Percentiles rank a stretch among this genome's conserved stretches.
Evolutionary conservation across 106 monocot species (phyloP).

Genomic region (Triglochin maritima): DNA sequence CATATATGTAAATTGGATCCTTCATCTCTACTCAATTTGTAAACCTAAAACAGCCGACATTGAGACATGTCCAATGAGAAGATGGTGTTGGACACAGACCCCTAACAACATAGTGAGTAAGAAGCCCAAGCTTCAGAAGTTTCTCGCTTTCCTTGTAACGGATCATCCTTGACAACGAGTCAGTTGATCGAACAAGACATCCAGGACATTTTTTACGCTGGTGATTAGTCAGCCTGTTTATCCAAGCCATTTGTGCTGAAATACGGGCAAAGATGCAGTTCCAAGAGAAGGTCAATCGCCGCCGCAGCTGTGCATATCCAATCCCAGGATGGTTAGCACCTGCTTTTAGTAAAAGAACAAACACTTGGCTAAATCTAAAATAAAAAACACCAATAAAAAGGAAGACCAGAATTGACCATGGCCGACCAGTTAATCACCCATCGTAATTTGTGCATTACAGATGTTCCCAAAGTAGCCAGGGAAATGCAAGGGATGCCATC

Average conservation of each 20-base stretch:
- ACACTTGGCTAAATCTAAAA: neutral
- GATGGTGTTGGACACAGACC: no score
- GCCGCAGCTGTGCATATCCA: conserved; percentile 92
- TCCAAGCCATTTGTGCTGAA: conserved; percentile 22
- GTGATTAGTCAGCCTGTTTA: no score
- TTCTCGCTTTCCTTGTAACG: conserved; percentile 41
- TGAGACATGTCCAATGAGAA: no score
- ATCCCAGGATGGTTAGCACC: conserved; percentile 96
- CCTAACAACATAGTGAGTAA: no score
- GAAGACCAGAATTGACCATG: no score
- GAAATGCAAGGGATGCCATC: conserved; percentile 75
- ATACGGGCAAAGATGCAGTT: conserved; percentile 35
- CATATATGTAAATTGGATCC: no score
- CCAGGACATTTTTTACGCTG: conserved; percentile 55
- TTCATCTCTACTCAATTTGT: no score
- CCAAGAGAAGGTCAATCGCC: conserved; percentile 75
- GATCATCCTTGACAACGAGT: conserved; percentile 58
- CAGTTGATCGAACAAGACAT: conserved; percentile 57
- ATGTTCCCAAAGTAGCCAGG: conserved; percentile 44
- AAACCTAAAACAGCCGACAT: no score
- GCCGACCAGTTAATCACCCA: conserved; percentile 10
- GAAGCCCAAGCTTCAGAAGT: neutral
- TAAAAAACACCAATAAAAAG: neutral
- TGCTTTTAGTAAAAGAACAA: conserved; percentile 4
- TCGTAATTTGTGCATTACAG: conserved; percentile 88